Evolutionary conservation across 2,329 filamentous ascomycete genomes (phyloP).

Genomic region (Pseudofabraea citricarpa): DNA sequence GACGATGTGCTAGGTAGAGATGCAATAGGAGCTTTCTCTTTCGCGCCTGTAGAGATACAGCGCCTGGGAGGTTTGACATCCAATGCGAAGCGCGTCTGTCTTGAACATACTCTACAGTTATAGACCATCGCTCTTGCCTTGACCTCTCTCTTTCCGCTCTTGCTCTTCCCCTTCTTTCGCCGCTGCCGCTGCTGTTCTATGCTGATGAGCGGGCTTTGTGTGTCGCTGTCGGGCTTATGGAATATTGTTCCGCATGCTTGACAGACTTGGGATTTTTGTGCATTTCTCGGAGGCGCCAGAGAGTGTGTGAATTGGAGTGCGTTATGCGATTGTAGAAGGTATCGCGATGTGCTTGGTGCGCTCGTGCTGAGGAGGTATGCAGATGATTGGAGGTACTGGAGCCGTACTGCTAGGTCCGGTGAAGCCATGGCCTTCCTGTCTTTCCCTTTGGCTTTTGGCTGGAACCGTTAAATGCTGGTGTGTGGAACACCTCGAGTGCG

Average conservation of each 20-base stretch:
- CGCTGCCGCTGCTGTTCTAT: constrained; percentile 33
- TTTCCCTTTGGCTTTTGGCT: neutral
- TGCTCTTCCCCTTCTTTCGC: constrained; percentile 6
- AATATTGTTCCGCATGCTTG: constrained; percentile 57
- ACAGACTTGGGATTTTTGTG: constrained; percentile 52
- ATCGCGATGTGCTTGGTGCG: constrained; percentile 53
- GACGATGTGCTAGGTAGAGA: neutral
- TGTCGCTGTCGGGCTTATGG: too few relatives aligned
- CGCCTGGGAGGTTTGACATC: constrained; percentile 2
- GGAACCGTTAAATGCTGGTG: too few relatives aligned
- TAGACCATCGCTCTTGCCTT: constrained; percentile 19
- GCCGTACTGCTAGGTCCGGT: constrained; percentile 23
- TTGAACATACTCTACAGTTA: constrained; percentile 21
- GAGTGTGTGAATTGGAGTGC: constrained; percentile 43
- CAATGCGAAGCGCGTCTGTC: constrained; percentile 17
- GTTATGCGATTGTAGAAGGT: constrained; percentile 51
- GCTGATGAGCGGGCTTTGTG: too few relatives aligned
- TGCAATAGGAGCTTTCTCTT: neutral
- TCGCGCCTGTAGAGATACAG: neutral
- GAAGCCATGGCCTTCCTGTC: constrained; percentile 15
- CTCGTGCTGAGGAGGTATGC: constrained; percentile 49
- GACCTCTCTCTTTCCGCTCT: neutral
- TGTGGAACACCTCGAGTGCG: neutral
- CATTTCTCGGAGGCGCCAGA: constrained; percentile 37
- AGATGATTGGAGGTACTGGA: constrained; percentile 46